Evolutionary conservation across 495 filamentous ascomycete species (phyloP), one percentile per base, ranked within the genome.

Genomic region (Talaromyces borbonicus): DNA sequence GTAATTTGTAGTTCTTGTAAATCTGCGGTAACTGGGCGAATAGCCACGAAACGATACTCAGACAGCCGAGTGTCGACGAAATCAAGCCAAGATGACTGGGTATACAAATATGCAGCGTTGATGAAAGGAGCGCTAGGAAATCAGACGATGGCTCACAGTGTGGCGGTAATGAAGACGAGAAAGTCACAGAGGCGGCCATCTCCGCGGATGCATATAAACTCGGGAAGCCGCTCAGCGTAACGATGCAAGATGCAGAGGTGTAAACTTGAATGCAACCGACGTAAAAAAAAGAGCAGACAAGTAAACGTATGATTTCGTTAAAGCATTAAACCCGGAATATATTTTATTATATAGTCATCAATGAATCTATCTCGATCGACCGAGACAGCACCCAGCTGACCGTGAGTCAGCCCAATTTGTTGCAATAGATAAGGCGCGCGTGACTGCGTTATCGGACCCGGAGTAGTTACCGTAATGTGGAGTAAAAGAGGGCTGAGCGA

Each of bases 1-100:
- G 65, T 7, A 83, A 54, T 37, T 69, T 68, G 51, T 76, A 78
- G 56, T 87, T 87, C 66, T 83, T 84, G 61, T 74, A 79, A 33
- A 87, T 82, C 52, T 87, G 83, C 2, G 83, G 83, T 15, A 86
- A 62, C 58, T 86, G 83, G 22, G 83, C 83, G 54, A 84, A 87
- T n/a, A 87, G 67, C 83, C 83, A 87, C 40, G 83, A 78, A 30
- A 78, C 52, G 29, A 86, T 85, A 54, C 78, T 82, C 48, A 79
- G 59, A 0, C 71, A 72, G 30, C 83, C 83, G 30, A 85, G 65
- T n/a, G 73, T 46, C 5, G 74, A 79, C 33, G 83, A 87, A 50
- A 82, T 56, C 49, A 85, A 66, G 43, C 81, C 79, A 30, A 84
- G 72, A 45, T 76, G 69, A 19, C 77, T 81, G 12, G 83, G 83